These are phyloP conservation scores for Suillus weaverae DNA, from an alignment of 768 basidiomycete genomes.

Conservation along the genomic window DNA sequence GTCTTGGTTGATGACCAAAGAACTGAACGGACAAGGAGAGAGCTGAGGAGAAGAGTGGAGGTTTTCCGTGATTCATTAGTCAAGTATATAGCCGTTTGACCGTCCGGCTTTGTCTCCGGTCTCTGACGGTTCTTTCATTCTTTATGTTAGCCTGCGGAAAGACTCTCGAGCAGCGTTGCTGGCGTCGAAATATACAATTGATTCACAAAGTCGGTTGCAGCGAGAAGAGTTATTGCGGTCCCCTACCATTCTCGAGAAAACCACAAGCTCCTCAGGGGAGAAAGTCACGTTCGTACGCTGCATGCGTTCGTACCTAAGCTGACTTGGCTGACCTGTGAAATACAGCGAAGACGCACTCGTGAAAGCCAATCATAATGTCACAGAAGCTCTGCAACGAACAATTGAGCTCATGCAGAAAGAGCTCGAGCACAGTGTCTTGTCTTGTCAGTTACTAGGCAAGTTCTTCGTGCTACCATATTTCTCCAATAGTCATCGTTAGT, in stretches of 20 bases:
- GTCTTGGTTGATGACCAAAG: constrained; percentile 72
- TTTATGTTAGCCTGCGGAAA: constrained; percentile 48
- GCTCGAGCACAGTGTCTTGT: constrained; percentile 84
- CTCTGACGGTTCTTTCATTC: constrained; percentile 7
- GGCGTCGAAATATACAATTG: constrained; percentile 71
- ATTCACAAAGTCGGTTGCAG: constrained; percentile 55
- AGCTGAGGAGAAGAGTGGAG: constrained; percentile 50
- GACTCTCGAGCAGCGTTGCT: constrained; percentile 72
- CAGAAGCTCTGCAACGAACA: constrained; percentile 83
- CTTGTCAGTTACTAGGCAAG: constrained; percentile 81
- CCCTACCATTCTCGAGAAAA: constrained; percentile 49
- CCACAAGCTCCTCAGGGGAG: constrained; percentile 41
- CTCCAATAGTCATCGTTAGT: not conserved
- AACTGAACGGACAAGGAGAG: constrained; percentile 50
- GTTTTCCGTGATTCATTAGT: constrained; percentile 48
- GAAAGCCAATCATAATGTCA: constrained; percentile 87
- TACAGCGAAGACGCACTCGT: constrained; percentile 80
- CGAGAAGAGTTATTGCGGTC: constrained; percentile 66
- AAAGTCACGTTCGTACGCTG: constrained; percentile 56
- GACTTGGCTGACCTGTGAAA: constrained; percentile 2
- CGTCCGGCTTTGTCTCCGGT: not conserved
- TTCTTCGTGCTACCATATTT: not conserved
- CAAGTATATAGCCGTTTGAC: constrained; percentile 41
- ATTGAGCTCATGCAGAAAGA: constrained; percentile 87
- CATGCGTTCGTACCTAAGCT: not conserved